Base-by-base conservation (phyloP, 2,329 filamentous ascomycete genomes). In the Fusarium sp. region DNA sequence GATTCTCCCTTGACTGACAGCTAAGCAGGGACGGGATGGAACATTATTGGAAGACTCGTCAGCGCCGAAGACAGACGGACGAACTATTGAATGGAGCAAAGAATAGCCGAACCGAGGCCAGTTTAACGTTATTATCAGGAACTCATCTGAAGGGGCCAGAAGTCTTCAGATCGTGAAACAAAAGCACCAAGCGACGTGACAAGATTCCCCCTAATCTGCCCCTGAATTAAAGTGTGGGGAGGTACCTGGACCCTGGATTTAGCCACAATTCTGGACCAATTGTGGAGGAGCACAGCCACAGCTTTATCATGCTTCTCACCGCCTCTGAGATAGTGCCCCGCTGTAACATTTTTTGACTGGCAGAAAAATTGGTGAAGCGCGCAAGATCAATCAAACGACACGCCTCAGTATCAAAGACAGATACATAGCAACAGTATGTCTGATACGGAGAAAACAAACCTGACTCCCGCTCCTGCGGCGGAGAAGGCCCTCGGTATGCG, bases 401-500 rank as follows among this genome's bases (percentile, higher is more conserved):
- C 47, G 42, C 53, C 54, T 72, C 28, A 50, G 24, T 63, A 67
- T 58, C 59, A 51, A 45, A 36, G 39, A 57, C 28, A 51, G 30
- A 54, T 53, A 63, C 26, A 24, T 53, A 68, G 36, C 41, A 66
- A 63, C 58, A 83, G 45, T 56, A 90, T 90, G 86, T 87, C 86
- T 36, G 79, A 77, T 59, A 75, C 77, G 69, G 63, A 80, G 77
- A 75, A 69, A 50, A 76, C 75, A 38, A 80, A 80, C 36, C 77
- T 82, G 15, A 80, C 81, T 63, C 79, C 82, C 55, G 78, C 80
- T 32, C 79, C 80, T 30, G 78, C 83, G 66, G 74, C 81, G 24
- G 73, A 79, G 51, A 87, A 86, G 77, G 79, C 80, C 63, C 85
- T 84, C 82, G 94, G 92, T 73, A 92, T 96, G 89, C 93, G 94